A percentile compares a stretch with the other conserved stretches of the same genome.
phyloP scores from a whole-genome alignment of 2,329 filamentous ascomycete species.

The Phialophora macrospora region DNA sequence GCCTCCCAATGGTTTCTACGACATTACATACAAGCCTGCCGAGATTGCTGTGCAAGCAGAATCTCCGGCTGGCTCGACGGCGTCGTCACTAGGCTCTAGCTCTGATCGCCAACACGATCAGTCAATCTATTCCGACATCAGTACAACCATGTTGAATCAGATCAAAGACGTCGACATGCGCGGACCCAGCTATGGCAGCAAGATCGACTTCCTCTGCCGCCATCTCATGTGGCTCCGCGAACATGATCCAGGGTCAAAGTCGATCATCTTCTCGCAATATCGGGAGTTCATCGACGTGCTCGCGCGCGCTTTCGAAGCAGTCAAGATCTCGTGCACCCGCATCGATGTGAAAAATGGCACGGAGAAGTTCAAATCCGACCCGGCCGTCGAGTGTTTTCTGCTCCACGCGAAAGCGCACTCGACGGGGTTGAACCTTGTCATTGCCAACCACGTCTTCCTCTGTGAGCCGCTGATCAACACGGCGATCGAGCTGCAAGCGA shows the following conservation, averaged over 20 bases:
- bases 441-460: conserved; percentile 91
- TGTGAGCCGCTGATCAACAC: conserved; percentile 94
- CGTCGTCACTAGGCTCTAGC: conserved; percentile 13
- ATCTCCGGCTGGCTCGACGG: conserved; percentile 26
- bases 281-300: conserved; percentile 79
- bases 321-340: conserved; percentile 73
- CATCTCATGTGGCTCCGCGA: conserved; percentile 85
- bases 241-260: conserved; percentile 84
- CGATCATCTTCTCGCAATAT: conserved; percentile 93
- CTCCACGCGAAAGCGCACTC: conserved; percentile 88
- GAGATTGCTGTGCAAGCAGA: conserved; percentile 70
- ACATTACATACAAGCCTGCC: conserved; percentile 81
- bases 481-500: conserved; percentile 90
- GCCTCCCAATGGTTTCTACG: conserved; percentile 71
- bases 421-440: conserved; percentile 87
- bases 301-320: conserved; percentile 68
- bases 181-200: conserved; percentile 74
- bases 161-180: conserved; percentile 81
- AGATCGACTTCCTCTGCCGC: conserved; percentile 80
- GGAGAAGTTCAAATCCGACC: conserved; percentile 75
- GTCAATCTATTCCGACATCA: conserved; percentile 78
- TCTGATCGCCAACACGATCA: conserved; percentile 45
- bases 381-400: conserved; percentile 77
- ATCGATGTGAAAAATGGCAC: conserved; percentile 74
- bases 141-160: conserved; percentile 70